These are phyloP conservation scores for Trichoderma sp. DNA, from an alignment of 2,329 filamentous ascomycete species.

Conservation along the genomic window DNA sequence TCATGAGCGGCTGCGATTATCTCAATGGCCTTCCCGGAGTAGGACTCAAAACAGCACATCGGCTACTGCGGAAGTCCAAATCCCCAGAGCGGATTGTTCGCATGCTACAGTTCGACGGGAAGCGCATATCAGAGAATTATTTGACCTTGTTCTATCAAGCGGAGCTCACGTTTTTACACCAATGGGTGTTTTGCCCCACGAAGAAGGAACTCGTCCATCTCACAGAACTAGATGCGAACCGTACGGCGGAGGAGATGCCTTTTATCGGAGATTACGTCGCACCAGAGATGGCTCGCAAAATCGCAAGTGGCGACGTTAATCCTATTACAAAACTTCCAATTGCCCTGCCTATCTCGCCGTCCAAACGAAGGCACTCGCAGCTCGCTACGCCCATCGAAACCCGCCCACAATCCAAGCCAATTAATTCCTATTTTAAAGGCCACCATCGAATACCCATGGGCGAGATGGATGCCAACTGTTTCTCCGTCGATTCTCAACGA, in stretches of 20 bases:
- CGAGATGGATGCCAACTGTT: conserved; percentile 67
- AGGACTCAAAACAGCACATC: conserved; percentile 91
- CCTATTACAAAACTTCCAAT: conserved; percentile 82
- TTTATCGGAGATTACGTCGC: conserved; percentile 80
- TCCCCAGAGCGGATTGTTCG: conserved; percentile 80
- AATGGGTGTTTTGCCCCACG: conserved; percentile 88
- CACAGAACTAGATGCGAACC: conserved; percentile 64
- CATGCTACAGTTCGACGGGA: conserved; percentile 86
- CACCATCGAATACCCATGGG: conserved; percentile 59
- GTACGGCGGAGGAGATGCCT: conserved; percentile 71
- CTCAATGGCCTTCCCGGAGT: conserved; percentile 82
- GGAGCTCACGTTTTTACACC: conserved; percentile 90
- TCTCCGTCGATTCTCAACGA: conserved; percentile 55
- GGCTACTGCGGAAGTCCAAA: conserved; percentile 87
- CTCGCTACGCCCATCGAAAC: conserved; percentile 33
- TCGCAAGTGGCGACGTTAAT: conserved; percentile 82
- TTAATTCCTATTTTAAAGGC: conserved; percentile 58
- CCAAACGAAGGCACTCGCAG: conserved; percentile 49
- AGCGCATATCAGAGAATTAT: conserved; percentile 82
- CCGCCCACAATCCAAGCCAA: conserved; percentile 51
- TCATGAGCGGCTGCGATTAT: conserved; percentile 95
- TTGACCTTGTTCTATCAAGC: conserved; percentile 80
- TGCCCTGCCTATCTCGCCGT: conserved; percentile 46
- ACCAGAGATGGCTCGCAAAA: conserved; percentile 68
- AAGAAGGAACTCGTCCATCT: conserved; percentile 73